phyloP scores from a whole-genome alignment of 2,329 filamentous ascomycete species.

The Penicillium verrucosum region DNA sequence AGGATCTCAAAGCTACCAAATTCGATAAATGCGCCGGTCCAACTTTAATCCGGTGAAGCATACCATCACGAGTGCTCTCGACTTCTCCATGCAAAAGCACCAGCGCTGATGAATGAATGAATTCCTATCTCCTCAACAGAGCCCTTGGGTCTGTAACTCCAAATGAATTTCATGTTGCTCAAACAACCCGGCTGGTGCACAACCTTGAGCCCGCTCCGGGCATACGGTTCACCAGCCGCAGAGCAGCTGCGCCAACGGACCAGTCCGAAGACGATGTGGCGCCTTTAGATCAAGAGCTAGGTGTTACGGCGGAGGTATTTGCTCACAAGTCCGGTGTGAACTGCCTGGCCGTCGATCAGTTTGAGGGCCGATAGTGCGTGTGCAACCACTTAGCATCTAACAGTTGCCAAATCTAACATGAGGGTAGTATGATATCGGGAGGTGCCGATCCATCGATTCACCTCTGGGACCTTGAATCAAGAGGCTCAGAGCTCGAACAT shows the following conservation, averaged over 20 bases:
- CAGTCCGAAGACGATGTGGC: constrained; percentile 11
- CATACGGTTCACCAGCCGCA: constrained; percentile 67
- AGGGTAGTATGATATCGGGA: constrained; percentile 69
- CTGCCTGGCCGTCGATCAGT: constrained; percentile 73
- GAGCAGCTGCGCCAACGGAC: constrained; percentile 7
- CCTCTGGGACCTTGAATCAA: constrained; percentile 78
- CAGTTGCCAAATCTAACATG: constrained; percentile 12
- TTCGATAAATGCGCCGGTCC: constrained; percentile 18
- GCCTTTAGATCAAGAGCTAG: constrained; percentile 15
- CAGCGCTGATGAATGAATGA: constrained; percentile 59
- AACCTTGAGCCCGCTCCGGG: constrained; percentile 66
- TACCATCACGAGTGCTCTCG: constrained; percentile 16
- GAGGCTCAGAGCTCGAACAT: constrained; percentile 50
- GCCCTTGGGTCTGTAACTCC: constrained; percentile 66
- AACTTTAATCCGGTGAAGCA: constrained; percentile 29
- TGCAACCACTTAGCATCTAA: background rate
- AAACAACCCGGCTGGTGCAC: constrained; percentile 64
- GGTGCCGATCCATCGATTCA: constrained; percentile 81
- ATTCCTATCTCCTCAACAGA: constrained; percentile 72
- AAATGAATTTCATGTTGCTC: constrained; percentile 61
- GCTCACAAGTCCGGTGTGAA: constrained; percentile 79
- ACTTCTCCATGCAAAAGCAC: background rate
- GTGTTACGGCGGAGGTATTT: constrained; percentile 28
- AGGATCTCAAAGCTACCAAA: background rate
- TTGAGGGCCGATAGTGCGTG: constrained; percentile 69